Percentiles rank a stretch among this genome's conserved stretches.
phyloP scores from a whole-genome alignment of 352 stramenopile genomes.

The Phytophthora vignae region DNA sequence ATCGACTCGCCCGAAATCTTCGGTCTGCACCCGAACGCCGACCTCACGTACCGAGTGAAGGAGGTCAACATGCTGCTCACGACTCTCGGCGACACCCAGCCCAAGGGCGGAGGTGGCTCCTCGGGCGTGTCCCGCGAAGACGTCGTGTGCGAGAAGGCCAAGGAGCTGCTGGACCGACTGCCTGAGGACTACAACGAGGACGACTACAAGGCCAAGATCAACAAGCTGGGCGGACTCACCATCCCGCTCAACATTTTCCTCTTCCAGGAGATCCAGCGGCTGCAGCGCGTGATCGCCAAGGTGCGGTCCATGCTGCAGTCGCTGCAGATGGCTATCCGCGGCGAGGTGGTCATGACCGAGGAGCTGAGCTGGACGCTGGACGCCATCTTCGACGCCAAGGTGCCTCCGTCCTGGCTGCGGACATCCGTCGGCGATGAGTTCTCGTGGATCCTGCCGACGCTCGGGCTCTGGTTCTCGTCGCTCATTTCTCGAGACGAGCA shows the following conservation, averaged over 20 bases:
- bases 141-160: conserved; percentile 96
- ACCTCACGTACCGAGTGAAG: conserved; percentile 98
- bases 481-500: conserved; percentile 96
- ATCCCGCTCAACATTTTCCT: conserved; percentile 99
- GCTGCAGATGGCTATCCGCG: conserved; percentile 97
- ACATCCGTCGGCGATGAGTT: conserved; percentile 98
- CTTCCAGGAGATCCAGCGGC: conserved; percentile 98
- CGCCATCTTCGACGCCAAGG: conserved; percentile 96
- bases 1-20: conserved; percentile 99
- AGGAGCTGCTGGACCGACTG: conserved; percentile 94
- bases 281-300: conserved; percentile 97
- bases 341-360: conserved; percentile 98
- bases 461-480: conserved; percentile 98
- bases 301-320: conserved; percentile 96
- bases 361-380: conserved; percentile 96
- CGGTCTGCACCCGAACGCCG: conserved; percentile 98
- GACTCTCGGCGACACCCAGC: conserved; percentile 96
- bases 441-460: conserved; percentile 96
- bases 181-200: conserved; percentile 98
- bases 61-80: conserved; percentile 95
- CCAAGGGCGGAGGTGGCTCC: conserved; percentile 92
- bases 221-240: conserved; percentile 95
- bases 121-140: conserved; percentile 95
- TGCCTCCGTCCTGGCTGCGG: conserved; percentile 96
- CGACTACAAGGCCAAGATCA: conserved; percentile 98